These are phyloP conservation scores for Pichia terricola DNA, from an alignment of 1,139 yeast species.

Conservation along the genomic window DNA sequence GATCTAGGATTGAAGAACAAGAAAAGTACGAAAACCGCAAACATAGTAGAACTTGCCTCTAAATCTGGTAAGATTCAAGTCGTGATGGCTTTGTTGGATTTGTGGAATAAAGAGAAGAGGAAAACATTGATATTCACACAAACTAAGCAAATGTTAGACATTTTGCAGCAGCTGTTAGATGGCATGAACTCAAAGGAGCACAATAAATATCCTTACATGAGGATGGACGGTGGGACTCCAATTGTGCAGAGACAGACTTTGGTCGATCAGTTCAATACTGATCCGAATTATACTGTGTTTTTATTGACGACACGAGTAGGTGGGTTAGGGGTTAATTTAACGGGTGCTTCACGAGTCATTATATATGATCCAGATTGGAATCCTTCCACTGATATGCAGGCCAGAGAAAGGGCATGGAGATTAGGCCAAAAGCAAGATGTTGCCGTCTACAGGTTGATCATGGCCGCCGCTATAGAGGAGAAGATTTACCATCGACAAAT, in stretches of 20 bases:
- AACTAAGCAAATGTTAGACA: constrained; percentile 89
- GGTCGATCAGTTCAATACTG: constrained; percentile 71
- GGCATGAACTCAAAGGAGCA: constrained; percentile 28
- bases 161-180: constrained; percentile 54
- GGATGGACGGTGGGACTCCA: constrained; percentile 95
- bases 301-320: constrained; percentile 90
- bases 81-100: constrained; percentile 57
- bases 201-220: constrained; percentile 38
- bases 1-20: constrained; percentile 38
- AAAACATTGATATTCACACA: constrained; percentile 81
- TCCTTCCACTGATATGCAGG: constrained; percentile 95
- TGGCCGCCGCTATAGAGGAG: constrained; percentile 93
- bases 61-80: constrained; percentile 92
- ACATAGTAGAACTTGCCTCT: constrained; percentile 14
- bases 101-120: constrained; percentile 75
- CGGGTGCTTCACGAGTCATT: constrained; percentile 92
- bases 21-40: constrained; percentile 27
- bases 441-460: constrained; percentile 84
- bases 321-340: constrained; percentile 86
- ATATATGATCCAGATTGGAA: constrained; percentile 98
- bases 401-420: constrained; percentile 95
- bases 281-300: constrained; percentile 51
- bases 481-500: constrained; percentile 94
- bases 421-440: constrained; percentile 91
- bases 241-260: constrained; percentile 65